Base-by-base conservation (phyloP, 192 early-diverging fungal species). In the Umbelopsis sp. region DNA sequence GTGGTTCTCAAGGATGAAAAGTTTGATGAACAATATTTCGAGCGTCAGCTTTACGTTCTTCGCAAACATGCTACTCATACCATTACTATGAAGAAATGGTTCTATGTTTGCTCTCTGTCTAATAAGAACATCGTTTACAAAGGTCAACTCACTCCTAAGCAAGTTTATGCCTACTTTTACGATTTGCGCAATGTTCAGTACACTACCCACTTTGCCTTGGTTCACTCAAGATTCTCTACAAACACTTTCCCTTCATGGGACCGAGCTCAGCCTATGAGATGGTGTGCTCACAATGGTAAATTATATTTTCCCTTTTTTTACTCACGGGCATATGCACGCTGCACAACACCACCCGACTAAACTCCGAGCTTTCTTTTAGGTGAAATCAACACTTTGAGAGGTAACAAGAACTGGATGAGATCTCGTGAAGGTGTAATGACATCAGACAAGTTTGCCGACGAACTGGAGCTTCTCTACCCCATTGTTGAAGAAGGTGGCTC, bases 361-460 rank as follows among this genome's bases (percentile, higher is more conserved):
- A 23, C 55, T 46, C 55, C 44, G 30, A 23, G 21, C 16, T 35
- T 67, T 44, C 30, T 23, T 51, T 13, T 55, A 92, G 89, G 95
- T 84, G 97, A 99, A 80, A 99, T 99, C 79, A 99, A 99, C 82
- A 99, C 97, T 37, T 87, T 99, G 50, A 90, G 95, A 66, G 97
- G 97, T 47, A 99, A 99, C 88, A 97, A 97, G 82, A 99, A 98
- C 87, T 99, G 97, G 97, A 98, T 98, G 97, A 90, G 96, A 49
- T 93, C 97, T 58, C 92, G 97, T 53, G 96, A 99, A 77, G 96
- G 97, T 67, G 89, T 95, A 68, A 91, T 99, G 86, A 80, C 86
- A 72, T 93, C 93, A n/a, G 87, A 84, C 46, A 85, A 86, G 41
- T 96, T 97, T 79, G 91, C 88, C 66, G 64, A 77, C 5, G 90